These are phyloP conservation scores for Furcasterigmium furcatum DNA, from an alignment of 2,329 filamentous ascomycete species.

Conservation along the genomic window DNA sequence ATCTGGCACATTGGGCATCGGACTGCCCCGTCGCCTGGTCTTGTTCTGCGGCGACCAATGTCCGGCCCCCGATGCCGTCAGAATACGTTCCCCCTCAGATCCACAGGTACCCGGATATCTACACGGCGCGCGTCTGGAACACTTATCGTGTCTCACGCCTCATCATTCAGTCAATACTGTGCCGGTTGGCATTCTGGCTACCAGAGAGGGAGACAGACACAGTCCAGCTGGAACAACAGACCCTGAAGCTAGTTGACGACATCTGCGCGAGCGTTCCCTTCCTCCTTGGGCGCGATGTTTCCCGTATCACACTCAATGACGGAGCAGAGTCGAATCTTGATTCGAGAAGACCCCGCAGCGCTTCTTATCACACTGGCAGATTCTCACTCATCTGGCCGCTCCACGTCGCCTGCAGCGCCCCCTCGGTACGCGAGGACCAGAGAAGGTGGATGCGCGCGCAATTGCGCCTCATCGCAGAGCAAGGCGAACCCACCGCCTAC, in stretches of 20 bases:
- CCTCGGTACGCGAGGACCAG: slow-evolving; percentile 4
- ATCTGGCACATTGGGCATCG: neutral
- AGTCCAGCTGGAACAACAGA: too few relatives aligned
- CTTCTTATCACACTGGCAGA: slow-evolving; percentile 3
- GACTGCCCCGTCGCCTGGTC: neutral
- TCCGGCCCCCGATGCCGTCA: neutral
- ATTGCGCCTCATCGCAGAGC: slow-evolving; percentile 6
- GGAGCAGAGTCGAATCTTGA: too few relatives aligned
- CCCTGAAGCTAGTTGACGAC: slow-evolving; percentile 6
- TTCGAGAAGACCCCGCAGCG: neutral
- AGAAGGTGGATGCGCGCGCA: slow-evolving; percentile 10
- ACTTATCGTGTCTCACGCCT: slow-evolving; percentile 11
- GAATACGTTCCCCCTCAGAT: slow-evolving; percentile 3
- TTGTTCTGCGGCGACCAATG: neutral
- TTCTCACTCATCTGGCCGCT: slow-evolving; percentile 13
- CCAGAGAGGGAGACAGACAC: neutral
- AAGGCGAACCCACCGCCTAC: slow-evolving; percentile 7
- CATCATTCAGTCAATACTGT: slow-evolving; percentile 8
- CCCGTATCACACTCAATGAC: slow-evolving; percentile 9
- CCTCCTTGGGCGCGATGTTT: slow-evolving; percentile 7
- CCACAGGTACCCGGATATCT: slow-evolving; percentile 9
- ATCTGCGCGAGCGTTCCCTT: slow-evolving; percentile 11
- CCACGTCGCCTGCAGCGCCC: slow-evolving; percentile 7
- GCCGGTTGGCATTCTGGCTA: slow-evolving; percentile 3
- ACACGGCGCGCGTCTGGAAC: slow-evolving; percentile 12